Evolutionary conservation across 2,329 filamentous ascomycete genomes (phyloP).

Genomic region (Ophiostoma pallidulum): DNA sequence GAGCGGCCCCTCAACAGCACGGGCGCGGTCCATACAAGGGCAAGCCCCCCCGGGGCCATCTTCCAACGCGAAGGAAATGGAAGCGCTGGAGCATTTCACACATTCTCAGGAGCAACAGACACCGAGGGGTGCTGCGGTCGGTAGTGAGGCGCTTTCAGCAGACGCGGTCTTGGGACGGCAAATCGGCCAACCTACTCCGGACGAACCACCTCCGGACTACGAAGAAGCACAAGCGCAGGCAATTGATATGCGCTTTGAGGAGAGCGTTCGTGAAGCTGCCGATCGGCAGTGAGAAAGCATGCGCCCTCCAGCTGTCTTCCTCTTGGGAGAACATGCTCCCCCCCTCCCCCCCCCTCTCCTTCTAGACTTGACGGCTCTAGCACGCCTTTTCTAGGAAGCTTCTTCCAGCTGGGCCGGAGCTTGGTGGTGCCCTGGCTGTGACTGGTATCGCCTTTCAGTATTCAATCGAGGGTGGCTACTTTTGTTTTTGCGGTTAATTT

Average conservation of each 20-base stretch:
- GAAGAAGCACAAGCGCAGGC: slow-evolving; percentile 79
- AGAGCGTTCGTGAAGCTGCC: slow-evolving; percentile 64
- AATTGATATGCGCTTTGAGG: slow-evolving; percentile 49
- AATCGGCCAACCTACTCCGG: slow-evolving; percentile 34
- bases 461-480: too few species aligned
- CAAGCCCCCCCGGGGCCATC: not conserved
- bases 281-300: slow-evolving; percentile 56
- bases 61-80: not conserved
- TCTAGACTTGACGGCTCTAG: too few species aligned
- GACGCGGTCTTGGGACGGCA: slow-evolving; percentile 2
- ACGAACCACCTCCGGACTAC: slow-evolving; percentile 83
- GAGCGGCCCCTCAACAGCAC: not conserved
- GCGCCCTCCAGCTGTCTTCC: too few species aligned
- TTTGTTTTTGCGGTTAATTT: too few species aligned
- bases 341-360: too few species aligned
- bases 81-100: slow-evolving; percentile 3
- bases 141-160: not conserved
- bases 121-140: slow-evolving; percentile 7
- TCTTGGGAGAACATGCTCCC: too few species aligned
- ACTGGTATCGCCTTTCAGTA: not conserved
- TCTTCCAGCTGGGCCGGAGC: not conserved
- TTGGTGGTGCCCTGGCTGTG: slow-evolving; percentile 13
- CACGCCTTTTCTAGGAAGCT: not conserved
- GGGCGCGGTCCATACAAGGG: too few species aligned
- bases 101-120: slow-evolving; percentile 20